Conservation (phyloP, 2,329 filamentous ascomycete species). For the Hymenotorrendiella dingleyae region DNA sequence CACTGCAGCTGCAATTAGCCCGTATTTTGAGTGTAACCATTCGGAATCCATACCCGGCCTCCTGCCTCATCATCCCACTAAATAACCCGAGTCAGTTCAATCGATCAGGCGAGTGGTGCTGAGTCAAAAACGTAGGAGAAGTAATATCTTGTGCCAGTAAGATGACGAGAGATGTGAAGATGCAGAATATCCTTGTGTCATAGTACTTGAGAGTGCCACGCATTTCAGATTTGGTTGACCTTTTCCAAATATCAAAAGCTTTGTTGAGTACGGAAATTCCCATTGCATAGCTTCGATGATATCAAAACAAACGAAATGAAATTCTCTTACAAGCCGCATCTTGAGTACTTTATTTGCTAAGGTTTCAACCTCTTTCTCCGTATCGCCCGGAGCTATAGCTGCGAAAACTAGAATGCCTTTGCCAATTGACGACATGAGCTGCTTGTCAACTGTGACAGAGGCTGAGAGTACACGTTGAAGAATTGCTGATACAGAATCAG, state of each 20-base stretch:
- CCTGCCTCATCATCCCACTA: slow-evolving; percentile 51
- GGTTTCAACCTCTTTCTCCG: slow-evolving; percentile 76
- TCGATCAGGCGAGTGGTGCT: neutral
- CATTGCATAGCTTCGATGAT: no score
- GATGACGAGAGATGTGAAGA: no score
- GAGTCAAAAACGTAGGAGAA: no score
- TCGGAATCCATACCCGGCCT: slow-evolving; percentile 19
- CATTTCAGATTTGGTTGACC: no score
- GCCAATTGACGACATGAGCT: slow-evolving; percentile 85
- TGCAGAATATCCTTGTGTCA: no score
- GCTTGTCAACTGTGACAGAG: slow-evolving; percentile 88
- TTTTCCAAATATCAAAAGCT: no score
- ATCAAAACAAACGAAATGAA: neutral
- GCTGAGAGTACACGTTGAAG: slow-evolving; percentile 91
- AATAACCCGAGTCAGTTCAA: neutral
- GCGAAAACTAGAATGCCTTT: slow-evolving; percentile 87
- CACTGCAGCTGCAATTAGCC: slow-evolving; percentile 51
- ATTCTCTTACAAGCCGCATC: slow-evolving; percentile 54
- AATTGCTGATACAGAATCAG: slow-evolving; percentile 55
- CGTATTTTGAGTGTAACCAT: neutral
- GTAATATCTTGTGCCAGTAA: no score
- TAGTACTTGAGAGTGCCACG: no score
- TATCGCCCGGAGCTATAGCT: slow-evolving; percentile 85
- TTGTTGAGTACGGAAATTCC: no score
- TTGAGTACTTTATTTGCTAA: slow-evolving; percentile 84